phyloP scores from a whole-genome alignment of 148 eudicot genomes.

The Silene uniflora region DNA sequence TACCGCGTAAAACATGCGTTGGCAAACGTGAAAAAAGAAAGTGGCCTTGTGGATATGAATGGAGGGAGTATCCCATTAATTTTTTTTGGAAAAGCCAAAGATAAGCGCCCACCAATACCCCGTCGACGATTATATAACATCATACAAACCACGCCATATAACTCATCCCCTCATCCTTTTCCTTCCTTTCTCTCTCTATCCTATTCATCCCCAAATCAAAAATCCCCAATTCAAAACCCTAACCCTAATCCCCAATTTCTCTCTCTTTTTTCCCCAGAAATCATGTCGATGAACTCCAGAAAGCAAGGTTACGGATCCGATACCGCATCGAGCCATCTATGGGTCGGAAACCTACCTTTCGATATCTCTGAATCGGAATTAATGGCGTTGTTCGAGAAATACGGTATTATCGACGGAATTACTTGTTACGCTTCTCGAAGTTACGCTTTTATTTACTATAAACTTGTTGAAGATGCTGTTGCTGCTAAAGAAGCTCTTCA shows the following conservation, averaged over 20 bases:
- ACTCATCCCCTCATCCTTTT: neutral
- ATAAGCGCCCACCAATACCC: neutral
- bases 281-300: constrained; percentile 17
- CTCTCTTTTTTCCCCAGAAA: neutral
- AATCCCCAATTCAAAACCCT: constrained; percentile 12
- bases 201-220: neutral
- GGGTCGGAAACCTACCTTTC: constrained; percentile 69
- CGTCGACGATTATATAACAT: neutral
- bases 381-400: constrained; percentile 41
- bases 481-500: constrained; percentile 50
- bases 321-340: constrained; percentile 52
- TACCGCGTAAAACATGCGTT: too few species aligned
- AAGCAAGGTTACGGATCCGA: constrained; percentile 25
- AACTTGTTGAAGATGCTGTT: constrained; percentile 47
- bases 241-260: constrained; percentile 3
- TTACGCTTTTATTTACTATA: constrained; percentile 65
- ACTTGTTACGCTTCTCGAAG: constrained; percentile 53
- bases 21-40: too few species aligned
- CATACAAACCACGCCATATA: neutral
- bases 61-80: too few species aligned
- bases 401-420: constrained; percentile 53
- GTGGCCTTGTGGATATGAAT: too few species aligned
- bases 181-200: neutral
- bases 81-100: neutral
- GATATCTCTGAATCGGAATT: constrained; percentile 63